Base-by-base conservation (phyloP, 768 basidiomycete genomes). In the Clathrus columnatus region DNA sequence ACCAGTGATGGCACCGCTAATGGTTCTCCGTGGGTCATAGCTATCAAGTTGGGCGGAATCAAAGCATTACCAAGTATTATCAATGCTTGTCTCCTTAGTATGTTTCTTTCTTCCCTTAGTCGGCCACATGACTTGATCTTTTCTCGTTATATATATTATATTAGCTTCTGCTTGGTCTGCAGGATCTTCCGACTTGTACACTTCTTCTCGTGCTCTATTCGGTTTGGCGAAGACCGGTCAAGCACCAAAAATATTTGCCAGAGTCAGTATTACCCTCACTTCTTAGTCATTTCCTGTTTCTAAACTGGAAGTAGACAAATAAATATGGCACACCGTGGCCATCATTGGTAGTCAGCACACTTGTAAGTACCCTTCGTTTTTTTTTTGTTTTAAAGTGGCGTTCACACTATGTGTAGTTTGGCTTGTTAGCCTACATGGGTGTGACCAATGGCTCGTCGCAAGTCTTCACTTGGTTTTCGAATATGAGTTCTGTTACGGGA, bases 1-100 rank as follows among this genome's bases (percentile, higher is more conserved):
- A 64, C 69, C 54, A 58, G 71, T 69, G 57, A 73, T 24, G 80
- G 81, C 49, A 87, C 78, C 45, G 89, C 88, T n/a, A 80, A 84
- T 0, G 67, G 83, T 51, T 90, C 87, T 3, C 91, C 91, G 2
- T 94, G 88, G 68, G 90, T 92, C 53, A 84, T 92, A 59, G 90
- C 88, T 18, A 82, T 92, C 60, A 76, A 70, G 45, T 75, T 77
- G 41, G 84, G 86, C 0, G 85, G 88, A 10, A 79, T 90, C 64
- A 82, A 79, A 71, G 81, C 62, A 30, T 60, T 66, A 30, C 67
- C 64, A 51, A 62, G 80, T 46, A 78, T 91, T 62, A 75, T 91
- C 67, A 91, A 91, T 63, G 87, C 80, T 10, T 74, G 73, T 53
- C 73, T 90, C 62, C 78, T 91, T 64, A 79, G 62, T 36, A 58